Conservation (phyloP, 2,329 filamentous ascomycete genomes). For the Ilyonectria sp. region DNA sequence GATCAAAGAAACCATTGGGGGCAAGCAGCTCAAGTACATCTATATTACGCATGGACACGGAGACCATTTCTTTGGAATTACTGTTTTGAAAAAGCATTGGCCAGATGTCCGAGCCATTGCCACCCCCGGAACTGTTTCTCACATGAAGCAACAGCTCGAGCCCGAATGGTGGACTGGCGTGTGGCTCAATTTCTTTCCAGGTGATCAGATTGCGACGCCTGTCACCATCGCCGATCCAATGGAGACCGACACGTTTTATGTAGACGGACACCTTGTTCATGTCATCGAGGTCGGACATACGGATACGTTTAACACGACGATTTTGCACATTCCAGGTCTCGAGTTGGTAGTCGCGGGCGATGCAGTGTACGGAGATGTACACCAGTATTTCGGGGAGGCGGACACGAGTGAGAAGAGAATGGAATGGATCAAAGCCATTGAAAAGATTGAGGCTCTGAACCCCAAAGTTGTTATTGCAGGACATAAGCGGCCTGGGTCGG, state of each 20-base stretch:
- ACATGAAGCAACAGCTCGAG: slow-evolving; percentile 23
- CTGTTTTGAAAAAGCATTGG: background rate
- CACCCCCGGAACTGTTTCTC: slow-evolving; percentile 6
- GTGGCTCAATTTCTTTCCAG: slow-evolving; percentile 12
- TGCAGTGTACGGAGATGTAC: slow-evolving; percentile 21
- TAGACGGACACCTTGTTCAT: background rate
- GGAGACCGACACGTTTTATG: background rate
- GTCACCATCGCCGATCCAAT: background rate
- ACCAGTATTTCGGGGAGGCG: slow-evolving; percentile 14
- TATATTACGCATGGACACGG: slow-evolving; percentile 23
- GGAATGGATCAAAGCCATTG: slow-evolving; percentile 24
- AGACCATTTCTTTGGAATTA: slow-evolving; percentile 20
- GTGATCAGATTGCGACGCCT: background rate
- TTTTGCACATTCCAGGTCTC: slow-evolving; percentile 19
- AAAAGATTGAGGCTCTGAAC: slow-evolving; percentile 13
- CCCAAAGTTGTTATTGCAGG: slow-evolving; percentile 14
- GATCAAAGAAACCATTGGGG: slow-evolving; percentile 12
- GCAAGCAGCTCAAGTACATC: slow-evolving; percentile 8
- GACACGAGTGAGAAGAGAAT: slow-evolving; percentile 5
- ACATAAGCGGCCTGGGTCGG: slow-evolving; percentile 9
- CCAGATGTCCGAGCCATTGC: slow-evolving; percentile 9
- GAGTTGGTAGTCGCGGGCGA: slow-evolving; percentile 16
- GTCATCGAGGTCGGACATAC: slow-evolving; percentile 18
- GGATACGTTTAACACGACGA: slow-evolving; percentile 16
- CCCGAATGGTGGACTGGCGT: background rate